Evolutionary conservation across 108 stramenopile species (phyloP), one percentile per base, ranked within the genome.

Genomic region (Fragilaria crotonensis): DNA sequence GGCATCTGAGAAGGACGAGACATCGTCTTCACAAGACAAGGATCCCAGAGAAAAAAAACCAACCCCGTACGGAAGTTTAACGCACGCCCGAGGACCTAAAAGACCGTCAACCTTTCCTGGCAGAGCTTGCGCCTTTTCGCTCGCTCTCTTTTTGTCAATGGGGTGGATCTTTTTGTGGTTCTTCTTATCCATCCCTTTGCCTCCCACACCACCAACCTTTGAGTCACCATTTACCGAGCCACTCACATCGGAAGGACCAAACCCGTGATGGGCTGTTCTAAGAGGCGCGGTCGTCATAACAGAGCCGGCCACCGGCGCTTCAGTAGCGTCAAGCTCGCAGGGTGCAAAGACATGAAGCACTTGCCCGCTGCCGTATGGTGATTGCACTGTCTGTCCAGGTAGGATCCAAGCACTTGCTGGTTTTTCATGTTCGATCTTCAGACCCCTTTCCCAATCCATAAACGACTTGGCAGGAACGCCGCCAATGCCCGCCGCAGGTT

Each of bases 321-420:
- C 2, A 22, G 20, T 51, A 18, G 32, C 21, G 25, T 54, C 53
- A 2, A 63, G 25, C 5, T 26, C 29, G 1, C 3, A 11, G 2
- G 64, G 59, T n/a, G 58, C 68, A 57, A 62, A 64, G 11, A 81
- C 66, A 27, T 67, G 50, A 7, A 83, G 41, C 17, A 85, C 89
- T 2, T 41, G 52, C 7, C 85, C 89, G 28, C 79, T 59, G 21
- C 87, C 86, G 18, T 79, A 87, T 4, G 84, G 80, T 31, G 86
- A 82, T 22, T 67, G 59, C 4, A 93, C 88, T 31, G 71, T 67
- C 36, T 93, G 85, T n/a, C n/a, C n/a, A n/a, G 80, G 71, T 2
- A 87, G 71, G 26, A 83, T 54, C 91, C 91, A 93, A n/a, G 79
- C 83, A 56, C 44, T 66, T 14, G 82, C 72, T 48, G 76, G 55